phyloP scores from a whole-genome alignment of 192 early-diverging fungal genomes.

The Entrophospora sp. region DNA sequence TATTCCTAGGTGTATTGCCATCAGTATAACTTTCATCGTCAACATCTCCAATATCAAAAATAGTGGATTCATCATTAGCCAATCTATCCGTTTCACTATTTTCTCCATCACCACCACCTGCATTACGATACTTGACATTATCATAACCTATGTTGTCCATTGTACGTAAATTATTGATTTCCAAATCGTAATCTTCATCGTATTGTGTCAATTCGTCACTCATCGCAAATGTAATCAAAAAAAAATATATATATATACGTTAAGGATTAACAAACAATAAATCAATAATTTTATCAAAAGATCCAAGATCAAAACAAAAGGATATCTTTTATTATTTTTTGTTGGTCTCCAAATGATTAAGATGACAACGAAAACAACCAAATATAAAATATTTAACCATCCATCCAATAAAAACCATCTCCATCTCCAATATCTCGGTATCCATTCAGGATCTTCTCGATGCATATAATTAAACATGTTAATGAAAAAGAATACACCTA shows the following conservation, averaged over 20 bases:
- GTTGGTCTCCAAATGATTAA: constrained; percentile 90
- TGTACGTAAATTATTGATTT: constrained; percentile 45
- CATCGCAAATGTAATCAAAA: constrained; percentile 11
- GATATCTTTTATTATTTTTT: constrained; percentile 60
- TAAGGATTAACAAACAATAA: neutral
- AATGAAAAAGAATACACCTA: constrained; percentile 72
- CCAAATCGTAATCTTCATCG: constrained; percentile 61
- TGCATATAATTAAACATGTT: constrained; percentile 72
- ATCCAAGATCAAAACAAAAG: neutral
- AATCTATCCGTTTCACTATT: neutral
- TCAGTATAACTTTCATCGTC: constrained; percentile 32
- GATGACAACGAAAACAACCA: constrained; percentile 69
- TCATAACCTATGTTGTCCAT: constrained; percentile 40
- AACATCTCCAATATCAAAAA: constrained; percentile 59
- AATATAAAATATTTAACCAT: constrained; percentile 85
- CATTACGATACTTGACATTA: constrained; percentile 32
- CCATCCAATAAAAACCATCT: constrained; percentile 92
- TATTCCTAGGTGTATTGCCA: no score
- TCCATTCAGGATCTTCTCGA: constrained; percentile 53
- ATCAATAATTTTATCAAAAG: neutral
- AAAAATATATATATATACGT: neutral
- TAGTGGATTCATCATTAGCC: constrained; percentile 38
- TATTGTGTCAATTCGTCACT: constrained; percentile 14
- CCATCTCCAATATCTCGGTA: constrained; percentile 70
- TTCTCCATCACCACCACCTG: constrained; percentile 20